phyloP scores from a whole-genome alignment of 768 basidiomycete species.

The Paxillus involutus region DNA sequence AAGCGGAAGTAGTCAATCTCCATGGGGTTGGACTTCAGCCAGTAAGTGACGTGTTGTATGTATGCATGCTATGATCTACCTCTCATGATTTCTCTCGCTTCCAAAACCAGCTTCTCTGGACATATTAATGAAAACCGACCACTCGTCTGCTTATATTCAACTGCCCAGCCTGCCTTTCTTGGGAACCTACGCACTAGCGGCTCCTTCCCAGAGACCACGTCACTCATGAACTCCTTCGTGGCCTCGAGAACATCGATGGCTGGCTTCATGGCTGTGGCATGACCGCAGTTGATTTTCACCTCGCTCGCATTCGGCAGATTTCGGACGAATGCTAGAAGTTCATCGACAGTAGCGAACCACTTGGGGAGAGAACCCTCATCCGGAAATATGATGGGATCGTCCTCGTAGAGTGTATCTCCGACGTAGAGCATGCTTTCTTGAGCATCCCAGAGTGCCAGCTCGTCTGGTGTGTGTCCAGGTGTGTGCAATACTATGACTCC shows the following conservation, averaged over 20 bases:
- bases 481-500: slow-evolving; percentile 51
- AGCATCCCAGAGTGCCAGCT: slow-evolving; percentile 52
- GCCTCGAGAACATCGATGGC: slow-evolving; percentile 46
- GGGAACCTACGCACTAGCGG: slow-evolving; percentile 30
- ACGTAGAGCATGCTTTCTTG: slow-evolving; percentile 53
- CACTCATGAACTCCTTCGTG: slow-evolving; percentile 44
- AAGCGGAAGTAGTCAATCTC: slow-evolving; percentile 4
- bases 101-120: slow-evolving; percentile 46
- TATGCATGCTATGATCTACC: neutral
- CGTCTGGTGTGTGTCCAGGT: slow-evolving; percentile 60
- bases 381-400: slow-evolving; percentile 55
- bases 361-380: slow-evolving; percentile 49
- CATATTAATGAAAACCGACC: slow-evolving; percentile 47
- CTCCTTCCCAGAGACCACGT: slow-evolving; percentile 45
- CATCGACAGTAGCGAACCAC: slow-evolving; percentile 48
- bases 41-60: neutral
- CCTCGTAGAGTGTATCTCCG: slow-evolving; percentile 57
- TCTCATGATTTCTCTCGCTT: slow-evolving; percentile 29
- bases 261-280: slow-evolving; percentile 43
- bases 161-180: slow-evolving; percentile 37
- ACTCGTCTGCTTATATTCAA: slow-evolving; percentile 43
- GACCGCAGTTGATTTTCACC: slow-evolving; percentile 50
- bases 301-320: slow-evolving; percentile 21
- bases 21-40: neutral
- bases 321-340: slow-evolving; percentile 42